A percentile compares a stretch with the other conserved stretches of the same genome.
Conservation (phyloP, 768 basidiomycete species). For the Podaxis sp. region DNA sequence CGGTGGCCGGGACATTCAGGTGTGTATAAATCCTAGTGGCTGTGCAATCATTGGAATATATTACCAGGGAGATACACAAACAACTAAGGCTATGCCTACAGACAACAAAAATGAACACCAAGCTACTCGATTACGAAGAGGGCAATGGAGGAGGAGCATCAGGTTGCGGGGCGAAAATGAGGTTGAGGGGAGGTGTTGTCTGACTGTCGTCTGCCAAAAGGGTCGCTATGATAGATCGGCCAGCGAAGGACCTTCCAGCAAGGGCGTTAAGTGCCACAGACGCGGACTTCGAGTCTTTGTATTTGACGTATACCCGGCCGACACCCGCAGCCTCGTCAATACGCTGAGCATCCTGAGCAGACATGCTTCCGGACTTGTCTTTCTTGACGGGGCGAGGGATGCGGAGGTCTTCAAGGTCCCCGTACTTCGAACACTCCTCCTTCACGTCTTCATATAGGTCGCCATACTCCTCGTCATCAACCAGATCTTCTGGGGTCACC, state of each 20-base stretch:
- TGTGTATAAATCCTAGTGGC: too few relatives aligned
- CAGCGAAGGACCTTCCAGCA: conserved; percentile 87
- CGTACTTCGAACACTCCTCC: conserved; percentile 83
- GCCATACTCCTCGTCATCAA: conserved; percentile 88
- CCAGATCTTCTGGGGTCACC: conserved; percentile 92
- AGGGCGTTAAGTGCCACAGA: conserved; percentile 77
- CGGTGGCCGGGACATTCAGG: not conserved
- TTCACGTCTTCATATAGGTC: conserved; percentile 95
- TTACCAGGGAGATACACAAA: conserved; percentile 9
- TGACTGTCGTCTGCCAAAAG: conserved; percentile 81
- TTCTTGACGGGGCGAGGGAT: conserved; percentile 89
- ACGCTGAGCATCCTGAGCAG: conserved; percentile 65
- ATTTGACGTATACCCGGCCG: conserved; percentile 95
- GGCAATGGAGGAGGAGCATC: conserved; percentile 81
- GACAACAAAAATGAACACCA: not conserved
- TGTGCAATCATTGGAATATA: not conserved
- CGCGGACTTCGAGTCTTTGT: conserved; percentile 59
- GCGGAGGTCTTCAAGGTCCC: conserved; percentile 78
- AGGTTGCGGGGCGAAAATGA: conserved; percentile 84
- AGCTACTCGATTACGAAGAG: conserved; percentile 8
- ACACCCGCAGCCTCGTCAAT: conserved; percentile 90
- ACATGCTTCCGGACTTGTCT: conserved; percentile 72
- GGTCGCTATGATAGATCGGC: conserved; percentile 85
- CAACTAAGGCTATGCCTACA: not conserved
- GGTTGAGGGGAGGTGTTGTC: conserved; percentile 77